Evolutionary conservation across 805 yeast genomes (phyloP), one percentile per base, ranked within the genome.

Genomic region (Candida gorgasii): DNA sequence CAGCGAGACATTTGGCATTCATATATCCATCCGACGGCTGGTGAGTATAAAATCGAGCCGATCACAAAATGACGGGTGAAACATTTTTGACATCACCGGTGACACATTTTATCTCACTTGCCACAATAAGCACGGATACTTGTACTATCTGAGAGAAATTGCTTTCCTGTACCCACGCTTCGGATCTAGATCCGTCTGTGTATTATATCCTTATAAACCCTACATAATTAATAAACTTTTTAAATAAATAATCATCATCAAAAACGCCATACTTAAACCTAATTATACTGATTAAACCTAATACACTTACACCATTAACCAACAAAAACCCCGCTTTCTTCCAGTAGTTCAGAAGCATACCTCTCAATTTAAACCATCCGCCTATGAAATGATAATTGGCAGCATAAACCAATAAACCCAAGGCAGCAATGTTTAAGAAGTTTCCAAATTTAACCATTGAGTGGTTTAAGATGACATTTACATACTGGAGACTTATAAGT

Each of bases 321-420:
- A 61, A 41, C 3, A 57, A 54, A 49, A 79, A 79, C 0, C 80
- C 78, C 12, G 65, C 39, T 38, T 62, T 67, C 49, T 80, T 71
- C 42, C 75, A 63, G 11, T 48, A 61, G 13, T 61, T 43, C 24
- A 67, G 62, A 48, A 63, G 73, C 38, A 69, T 64, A 4, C 66
- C 59, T 19, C 72, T 48, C 57, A 76, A 78, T 39, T 72, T 66
- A 50, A 77, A 58, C 54, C 73, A 55, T 0, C 89, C 90, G 46
- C 74, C 67, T 2, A 76, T 53, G 2, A 71, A 56, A 57, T 84
- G 90, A 56, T 83, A 83, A 14, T 74, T 51, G 2, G 50, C 39
- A 8, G 20, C 23, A 14, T 28, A 36, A 2, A 46, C 38, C n/a
- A 46, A 24, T 9, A 30, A 14, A 23, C 30, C 22, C 2, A 62